Base-by-base conservation (phyloP, 169 alveolate species). In the Eimeria brunetti region DNA sequence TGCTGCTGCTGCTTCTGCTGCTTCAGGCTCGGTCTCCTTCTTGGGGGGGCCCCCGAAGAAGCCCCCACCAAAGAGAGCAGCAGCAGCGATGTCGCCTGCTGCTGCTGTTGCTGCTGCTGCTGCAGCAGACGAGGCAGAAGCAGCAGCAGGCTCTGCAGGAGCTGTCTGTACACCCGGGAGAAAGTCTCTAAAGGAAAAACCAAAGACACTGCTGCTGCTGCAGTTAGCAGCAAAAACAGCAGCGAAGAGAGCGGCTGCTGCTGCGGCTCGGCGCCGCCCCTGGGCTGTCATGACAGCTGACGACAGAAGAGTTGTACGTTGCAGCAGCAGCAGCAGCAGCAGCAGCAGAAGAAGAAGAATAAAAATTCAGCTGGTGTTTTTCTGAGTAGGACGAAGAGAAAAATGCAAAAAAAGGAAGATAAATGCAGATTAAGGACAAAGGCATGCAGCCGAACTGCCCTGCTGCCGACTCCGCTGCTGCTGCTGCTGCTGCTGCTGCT, bases 41-140 rank as follows among this genome's bases (percentile, higher is more conserved):
- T 60, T 6, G 58, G 58, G 58, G 11, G n/a, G 64, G 46, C 20
- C 44, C 2, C 30, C 89, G 89, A 81, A 81, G 89, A 81, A 81
- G 56, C 89, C 89, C 20, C 89, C 89, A 36, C 89, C 71, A 49
- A 81, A 49, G 41, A 81, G 44, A 51, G 73, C 89, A 49, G 89
- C 89, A 9, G 89, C 89, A 14, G 89, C 89, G 12, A 51, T 49
- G 1, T 81, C 89, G 49, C 71, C 71, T 6, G 69, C 9, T 16
- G 69, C 69, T 60, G 69, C 9, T 60, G 69, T 22, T 60, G 69
- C 9, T 4, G 69, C 62, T 14, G 18, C 69, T 71, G 53, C 46
- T 71, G 49, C 81, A 0, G 49, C 46, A 30, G n/a, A 36, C 0
- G 53, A 6, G 14, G 41, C 49, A 0, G 53, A 7, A n/a, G 53